Conservation (phyloP, 441 rosid genomes). For the Pelargonium myrrhifolium region DNA sequence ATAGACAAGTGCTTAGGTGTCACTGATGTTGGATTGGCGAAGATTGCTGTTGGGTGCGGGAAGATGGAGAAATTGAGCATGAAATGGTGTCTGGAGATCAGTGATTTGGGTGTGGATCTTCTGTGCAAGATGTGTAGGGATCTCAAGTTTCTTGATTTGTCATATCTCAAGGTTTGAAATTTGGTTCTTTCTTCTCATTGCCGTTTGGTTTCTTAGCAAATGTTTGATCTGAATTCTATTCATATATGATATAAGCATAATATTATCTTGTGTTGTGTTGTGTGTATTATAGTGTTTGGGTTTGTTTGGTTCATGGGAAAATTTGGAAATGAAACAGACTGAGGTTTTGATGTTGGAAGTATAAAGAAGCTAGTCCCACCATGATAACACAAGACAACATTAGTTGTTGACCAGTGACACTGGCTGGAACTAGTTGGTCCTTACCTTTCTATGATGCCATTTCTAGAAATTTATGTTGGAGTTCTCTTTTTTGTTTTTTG, state of each 20-base stretch:
- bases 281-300: not conserved
- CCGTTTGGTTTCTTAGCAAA: not conserved
- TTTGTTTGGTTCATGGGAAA: conserved; percentile 11
- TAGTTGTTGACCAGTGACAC: not conserved
- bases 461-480: not conserved
- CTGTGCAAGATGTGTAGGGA: conserved; percentile 61
- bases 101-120: conserved; percentile 73
- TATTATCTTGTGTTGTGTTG: no score
- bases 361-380: not conserved
- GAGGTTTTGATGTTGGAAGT: not conserved
- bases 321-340: not conserved
- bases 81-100: conserved; percentile 92
- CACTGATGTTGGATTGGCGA: conserved; percentile 79
- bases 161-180: conserved; percentile 68
- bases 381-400: not conserved
- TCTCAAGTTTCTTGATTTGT: conserved; percentile 61
- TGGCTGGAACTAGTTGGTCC: not conserved
- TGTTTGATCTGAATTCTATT: not conserved
- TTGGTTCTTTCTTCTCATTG: not conserved
- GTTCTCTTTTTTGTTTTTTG: not conserved
- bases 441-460: no score
- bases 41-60: conserved; percentile 64
- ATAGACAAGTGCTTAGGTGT: conserved; percentile 72
- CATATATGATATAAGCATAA: not conserved
- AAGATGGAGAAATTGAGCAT: conserved; percentile 60